Base-by-base conservation (phyloP, 2,329 filamentous ascomycete species). In the Fusarium beomiforme region DNA sequence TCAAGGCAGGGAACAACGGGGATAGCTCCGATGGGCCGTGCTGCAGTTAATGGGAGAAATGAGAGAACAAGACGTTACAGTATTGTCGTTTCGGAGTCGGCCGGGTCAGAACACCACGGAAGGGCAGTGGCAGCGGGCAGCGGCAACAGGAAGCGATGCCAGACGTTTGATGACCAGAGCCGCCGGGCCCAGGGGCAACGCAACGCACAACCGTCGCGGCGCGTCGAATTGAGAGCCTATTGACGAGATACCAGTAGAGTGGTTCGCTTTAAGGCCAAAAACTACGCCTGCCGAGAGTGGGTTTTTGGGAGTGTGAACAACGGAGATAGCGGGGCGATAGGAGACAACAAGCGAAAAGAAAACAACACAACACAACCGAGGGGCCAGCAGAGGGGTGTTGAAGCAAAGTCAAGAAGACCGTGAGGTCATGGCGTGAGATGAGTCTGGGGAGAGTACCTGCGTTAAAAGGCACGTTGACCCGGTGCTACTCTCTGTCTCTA, bases 371-470 rank as follows among this genome's bases (percentile, higher is more conserved):
- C 61, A 68, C 59, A 68, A 63, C 51, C 62, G 42, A 58, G 63
- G 50, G 56, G 29, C 44, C 54, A 61, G 57, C 53, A 67, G 69
- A 74, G 73, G 74, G 72, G 74, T 76, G 74, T 75, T 76, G 60
- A 69, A 76, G 71, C 64, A 75, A 64, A 76, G 69, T 70, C 72
- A 73, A 63, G 67, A 75, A 76, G 67, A 75, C 67, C 69, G 49
- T 64, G 67, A 75, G 67, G 69, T 67, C 69, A 74, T 76, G 74
- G 74, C 74, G 74, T 74, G 59, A 65, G 74, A 65, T 71, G 43
- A 65, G 72, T 71, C 71, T 75, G 70, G 71, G 75, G 74, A 76
- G 62, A 76, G 73, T 73, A 75, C 68, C 74, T 77, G 74, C 75
- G 76, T 73, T 74, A 76, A 77, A 77, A 76, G 74, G 74, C 67